Conservation (phyloP, 78 protist species). For the Cavenderia fasciculata region DNA sequence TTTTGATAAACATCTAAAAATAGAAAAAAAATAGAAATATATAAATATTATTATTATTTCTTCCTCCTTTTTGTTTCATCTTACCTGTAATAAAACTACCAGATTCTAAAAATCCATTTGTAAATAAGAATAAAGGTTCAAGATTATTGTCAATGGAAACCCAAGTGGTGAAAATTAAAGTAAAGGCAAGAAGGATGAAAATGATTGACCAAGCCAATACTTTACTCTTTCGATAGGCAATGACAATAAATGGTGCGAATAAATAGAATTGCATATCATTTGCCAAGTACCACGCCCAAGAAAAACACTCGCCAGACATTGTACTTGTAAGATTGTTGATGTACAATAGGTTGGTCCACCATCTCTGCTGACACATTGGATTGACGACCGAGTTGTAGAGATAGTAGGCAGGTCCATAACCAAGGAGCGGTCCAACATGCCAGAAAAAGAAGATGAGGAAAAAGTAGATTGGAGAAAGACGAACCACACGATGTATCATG, state of each 20-base stretch:
- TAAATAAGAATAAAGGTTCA: slow-evolving; percentile 25
- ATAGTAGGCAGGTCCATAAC: slow-evolving; percentile 9
- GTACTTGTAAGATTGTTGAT: slow-evolving; percentile 4
- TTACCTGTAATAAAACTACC: too few relatives aligned
- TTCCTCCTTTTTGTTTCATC: too few relatives aligned
- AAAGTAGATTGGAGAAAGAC: slow-evolving; percentile 9
- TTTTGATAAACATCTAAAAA: background rate
- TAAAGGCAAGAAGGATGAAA: background rate
- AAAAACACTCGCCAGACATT: slow-evolving; percentile 5
- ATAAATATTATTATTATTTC: too few relatives aligned
- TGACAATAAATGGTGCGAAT: background rate
- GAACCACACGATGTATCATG: slow-evolving; percentile 9
- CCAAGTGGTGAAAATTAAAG: background rate
- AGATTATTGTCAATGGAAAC: background rate
- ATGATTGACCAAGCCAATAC: background rate
- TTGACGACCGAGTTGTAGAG: background rate
- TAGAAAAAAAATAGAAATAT: too few relatives aligned
- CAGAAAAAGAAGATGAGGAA: background rate
- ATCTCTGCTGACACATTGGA: background rate
- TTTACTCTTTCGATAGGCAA: background rate
- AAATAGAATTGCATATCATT: slow-evolving; percentile 58
- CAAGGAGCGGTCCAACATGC: background rate
- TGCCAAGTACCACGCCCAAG: slow-evolving; percentile 29
- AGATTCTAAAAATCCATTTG: too few relatives aligned
- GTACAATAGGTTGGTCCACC: slow-evolving; percentile 53